Evolutionary conservation across 495 filamentous ascomycete species (phyloP).

Genomic region (Penicillium samsonianum): DNA sequence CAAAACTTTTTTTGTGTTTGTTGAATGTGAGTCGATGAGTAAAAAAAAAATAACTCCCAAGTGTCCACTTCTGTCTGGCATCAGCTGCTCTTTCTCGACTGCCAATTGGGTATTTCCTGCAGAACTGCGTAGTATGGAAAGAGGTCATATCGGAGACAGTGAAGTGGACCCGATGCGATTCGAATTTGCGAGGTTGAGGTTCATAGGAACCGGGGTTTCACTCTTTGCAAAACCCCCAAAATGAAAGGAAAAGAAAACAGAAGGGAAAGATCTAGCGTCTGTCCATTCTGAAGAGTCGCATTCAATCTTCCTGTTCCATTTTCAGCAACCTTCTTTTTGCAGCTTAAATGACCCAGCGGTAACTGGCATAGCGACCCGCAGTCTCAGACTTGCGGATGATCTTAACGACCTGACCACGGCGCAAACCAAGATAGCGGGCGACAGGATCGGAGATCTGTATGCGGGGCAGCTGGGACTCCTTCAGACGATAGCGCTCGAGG

Average conservation of each 20-base stretch:
- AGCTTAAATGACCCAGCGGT: slow-evolving; percentile 63
- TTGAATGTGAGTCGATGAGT: slow-evolving; percentile 14
- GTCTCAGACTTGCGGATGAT: slow-evolving; percentile 83
- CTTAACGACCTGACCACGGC: slow-evolving; percentile 95
- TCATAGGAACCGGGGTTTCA: neutral
- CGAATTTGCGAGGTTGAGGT: slow-evolving; percentile 3
- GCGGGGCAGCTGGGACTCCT: slow-evolving; percentile 93
- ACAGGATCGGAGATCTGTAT: slow-evolving; percentile 92
- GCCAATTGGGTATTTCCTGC: neutral
- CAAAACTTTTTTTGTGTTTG: slow-evolving; percentile 33
- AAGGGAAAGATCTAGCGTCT: neutral
- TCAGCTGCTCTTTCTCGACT: slow-evolving; percentile 2
- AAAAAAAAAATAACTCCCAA: slow-evolving; percentile 20
- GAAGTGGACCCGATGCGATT: slow-evolving; percentile 19
- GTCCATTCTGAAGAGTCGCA: neutral
- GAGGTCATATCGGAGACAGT: neutral
- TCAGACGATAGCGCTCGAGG: slow-evolving; percentile 85
- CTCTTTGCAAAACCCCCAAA: neutral
- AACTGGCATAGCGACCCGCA: slow-evolving; percentile 59
- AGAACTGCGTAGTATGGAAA: neutral
- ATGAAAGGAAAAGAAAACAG: neutral
- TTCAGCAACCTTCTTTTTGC: neutral
- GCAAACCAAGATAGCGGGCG: slow-evolving; percentile 85
- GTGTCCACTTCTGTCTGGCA: slow-evolving; percentile 13
- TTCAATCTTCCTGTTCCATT: neutral